These are phyloP conservation scores for Polyporus tsugae DNA, from an alignment of 1,284 basidiomycete species.

Conservation along the genomic window DNA sequence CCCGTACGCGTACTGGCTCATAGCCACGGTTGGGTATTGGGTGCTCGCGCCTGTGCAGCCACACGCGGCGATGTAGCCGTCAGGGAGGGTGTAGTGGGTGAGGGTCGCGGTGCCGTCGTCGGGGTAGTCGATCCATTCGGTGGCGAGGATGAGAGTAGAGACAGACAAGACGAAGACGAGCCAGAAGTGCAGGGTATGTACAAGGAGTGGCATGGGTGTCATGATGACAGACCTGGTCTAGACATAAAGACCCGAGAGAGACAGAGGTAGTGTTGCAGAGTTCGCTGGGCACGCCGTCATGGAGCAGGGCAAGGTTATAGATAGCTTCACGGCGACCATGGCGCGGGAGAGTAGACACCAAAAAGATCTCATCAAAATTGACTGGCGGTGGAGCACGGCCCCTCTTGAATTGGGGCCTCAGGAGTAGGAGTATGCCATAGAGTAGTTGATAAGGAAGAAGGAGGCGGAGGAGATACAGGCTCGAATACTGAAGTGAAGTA, in stretches of 20 bases:
- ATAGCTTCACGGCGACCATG: constrained; percentile 9
- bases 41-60: constrained; percentile 77
- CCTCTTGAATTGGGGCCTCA: too few species aligned
- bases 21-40: constrained; percentile 77
- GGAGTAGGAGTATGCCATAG: too few species aligned
- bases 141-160: constrained; percentile 26
- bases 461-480: too few species aligned
- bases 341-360: constrained; percentile 17
- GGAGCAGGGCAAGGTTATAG: constrained; percentile 18
- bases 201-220: constrained; percentile 12
- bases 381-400: too few species aligned
- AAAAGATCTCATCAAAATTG: constrained; percentile 28
- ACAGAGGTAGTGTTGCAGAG: not conserved
- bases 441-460: too few species aligned
- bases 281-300: constrained; percentile 24
- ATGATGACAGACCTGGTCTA: not conserved
- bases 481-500: too few species aligned
- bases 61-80: constrained; percentile 61
- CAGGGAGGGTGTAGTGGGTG: constrained; percentile 48
- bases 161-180: constrained; percentile 21
- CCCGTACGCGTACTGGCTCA: constrained; percentile 80
- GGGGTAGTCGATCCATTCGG: constrained; percentile 66
- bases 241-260: constrained; percentile 3
- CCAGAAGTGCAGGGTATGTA: constrained; percentile 20
- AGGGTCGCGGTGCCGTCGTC: constrained; percentile 41